Base-by-base conservation (phyloP, 2,329 filamentous ascomycete genomes). In the Arthrobotrys megalospora region DNA sequence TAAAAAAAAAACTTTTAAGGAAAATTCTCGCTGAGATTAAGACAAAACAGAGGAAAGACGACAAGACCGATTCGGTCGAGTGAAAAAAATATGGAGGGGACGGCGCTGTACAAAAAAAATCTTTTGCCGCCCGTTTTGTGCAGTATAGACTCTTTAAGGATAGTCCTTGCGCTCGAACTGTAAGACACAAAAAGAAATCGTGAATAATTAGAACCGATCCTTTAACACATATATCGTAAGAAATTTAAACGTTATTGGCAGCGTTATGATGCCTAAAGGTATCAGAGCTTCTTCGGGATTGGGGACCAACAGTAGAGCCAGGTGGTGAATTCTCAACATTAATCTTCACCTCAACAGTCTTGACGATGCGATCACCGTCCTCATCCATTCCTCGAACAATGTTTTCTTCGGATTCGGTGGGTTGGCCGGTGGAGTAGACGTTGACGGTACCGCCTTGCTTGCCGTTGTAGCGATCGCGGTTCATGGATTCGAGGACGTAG, bases 331-430 rank as follows among this genome's bases (percentile, higher is more conserved):
- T 78, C 24, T 80, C 63, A 64, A 81, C 69, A 50, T 82, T 81
- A 38, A 82, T 79, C 52, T 78, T 81, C 48, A 82, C 80, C 66
- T 82, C 80, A 19, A 80, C 81, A 7, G 81, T 80, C 34, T 78
- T 81, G 34, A 79, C 55, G 45, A 81, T 81, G 41, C 77, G 79
- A 55, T 78, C 75, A 28, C 75, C 75, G 7, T 78, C 75, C 21
- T 66, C 67, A 47, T 80, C 80, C 28, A 68, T 76, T 45, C 68
- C 65, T 38, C 67, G 12, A 58, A 80, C 79, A 65, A 82, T 81
- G 47, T 80, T 80, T 67, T 81, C 81, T 67, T 81, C 75, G 7
- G 75, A 78, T 72, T 78, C 75, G 45, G 75, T 78, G 28, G 75
- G 75, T 34, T 78, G 67, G 34, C 75, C 75, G 45, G 75, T 78